phyloP scores from a whole-genome alignment of 306 rosid species.

The Vigna nakashimae region DNA sequence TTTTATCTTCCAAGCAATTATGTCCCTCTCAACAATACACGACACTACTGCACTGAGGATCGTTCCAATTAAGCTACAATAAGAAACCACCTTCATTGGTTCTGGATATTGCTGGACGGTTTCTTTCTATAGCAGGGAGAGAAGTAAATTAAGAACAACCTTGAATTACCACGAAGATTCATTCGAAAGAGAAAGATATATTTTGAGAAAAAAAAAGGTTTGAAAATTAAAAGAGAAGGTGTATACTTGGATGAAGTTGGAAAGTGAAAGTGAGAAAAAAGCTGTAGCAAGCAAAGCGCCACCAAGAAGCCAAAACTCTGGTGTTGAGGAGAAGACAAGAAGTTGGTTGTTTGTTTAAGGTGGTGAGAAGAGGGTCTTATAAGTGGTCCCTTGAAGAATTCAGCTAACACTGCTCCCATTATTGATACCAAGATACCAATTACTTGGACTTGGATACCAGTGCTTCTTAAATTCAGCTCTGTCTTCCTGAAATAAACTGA shows the following conservation, averaged over 20 bases:
- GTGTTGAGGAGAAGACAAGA: conserved; percentile 62
- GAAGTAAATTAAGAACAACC: neutral
- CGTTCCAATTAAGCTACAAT: conserved; percentile 49
- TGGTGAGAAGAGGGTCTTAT: conserved; percentile 57
- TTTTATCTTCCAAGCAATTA: conserved; percentile 49
- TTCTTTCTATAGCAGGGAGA: conserved; percentile 41
- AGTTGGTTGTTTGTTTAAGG: conserved; percentile 48
- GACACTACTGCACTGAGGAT: conserved; percentile 48
- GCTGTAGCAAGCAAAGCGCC: conserved; percentile 72
- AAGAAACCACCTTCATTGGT: conserved; percentile 50
- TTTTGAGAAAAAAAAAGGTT: neutral
- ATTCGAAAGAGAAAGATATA: neutral
- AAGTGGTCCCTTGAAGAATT: conserved; percentile 66
- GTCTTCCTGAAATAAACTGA: conserved; percentile 48
- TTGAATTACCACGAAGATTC: neutral
- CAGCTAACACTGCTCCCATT: conserved; percentile 64
- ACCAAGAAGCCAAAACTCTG: conserved; percentile 78
- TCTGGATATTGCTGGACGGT: conserved; percentile 48
- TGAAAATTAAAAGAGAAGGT: neutral
- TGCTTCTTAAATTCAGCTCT: conserved; percentile 53
- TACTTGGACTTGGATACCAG: conserved; percentile 54
- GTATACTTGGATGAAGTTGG: conserved; percentile 63
- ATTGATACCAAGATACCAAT: conserved; percentile 65
- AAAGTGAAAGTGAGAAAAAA: conserved; percentile 63
- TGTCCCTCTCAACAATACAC: conserved; percentile 40